Conservation (phyloP, 495 filamentous ascomycete species). For the Lepidopterella palustris region DNA sequence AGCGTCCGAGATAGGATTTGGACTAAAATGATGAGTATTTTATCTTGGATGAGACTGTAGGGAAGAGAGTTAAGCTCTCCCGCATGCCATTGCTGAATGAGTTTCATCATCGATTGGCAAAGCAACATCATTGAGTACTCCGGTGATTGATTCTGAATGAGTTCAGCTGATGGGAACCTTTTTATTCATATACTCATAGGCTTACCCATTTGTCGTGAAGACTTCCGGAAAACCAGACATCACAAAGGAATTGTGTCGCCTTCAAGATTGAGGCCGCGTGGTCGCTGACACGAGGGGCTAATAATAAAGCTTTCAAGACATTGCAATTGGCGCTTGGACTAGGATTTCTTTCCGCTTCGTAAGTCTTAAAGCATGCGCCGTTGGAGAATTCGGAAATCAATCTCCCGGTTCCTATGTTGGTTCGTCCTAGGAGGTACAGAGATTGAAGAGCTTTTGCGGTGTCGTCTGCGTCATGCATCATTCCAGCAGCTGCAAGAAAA, state of each 20-base stretch:
- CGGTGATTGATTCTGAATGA: constrained; percentile 13
- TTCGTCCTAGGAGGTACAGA: background rate
- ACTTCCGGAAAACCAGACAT: constrained; percentile 13
- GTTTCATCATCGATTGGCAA: constrained; percentile 7
- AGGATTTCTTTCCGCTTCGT: constrained; percentile 1
- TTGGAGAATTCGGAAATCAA: background rate
- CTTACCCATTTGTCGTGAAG: constrained; percentile 23
- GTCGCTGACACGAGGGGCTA: background rate
- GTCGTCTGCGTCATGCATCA: background rate
- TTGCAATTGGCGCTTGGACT: constrained; percentile 17
- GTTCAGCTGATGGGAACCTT: background rate
- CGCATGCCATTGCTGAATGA: constrained; percentile 17
- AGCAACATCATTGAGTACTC: constrained; percentile 26
- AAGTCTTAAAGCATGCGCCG: constrained; percentile 4
- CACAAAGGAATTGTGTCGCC: constrained; percentile 6
- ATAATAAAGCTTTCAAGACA: background rate
- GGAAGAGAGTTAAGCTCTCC: constrained; percentile 15
- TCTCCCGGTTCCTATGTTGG: background rate
- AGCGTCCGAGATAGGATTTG: constrained; percentile 19
- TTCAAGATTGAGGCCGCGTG: background rate
- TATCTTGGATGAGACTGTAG: background rate
- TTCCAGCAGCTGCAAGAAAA: background rate
- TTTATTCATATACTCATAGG: background rate
- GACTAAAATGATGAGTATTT: constrained; percentile 14
- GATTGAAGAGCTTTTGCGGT: background rate